A percentile compares a stretch with the other conserved stretches of the same genome.
phyloP scores from a whole-genome alignment of 495 filamentous ascomycete species.

The Annulohypoxylon maeteangense region DNA sequence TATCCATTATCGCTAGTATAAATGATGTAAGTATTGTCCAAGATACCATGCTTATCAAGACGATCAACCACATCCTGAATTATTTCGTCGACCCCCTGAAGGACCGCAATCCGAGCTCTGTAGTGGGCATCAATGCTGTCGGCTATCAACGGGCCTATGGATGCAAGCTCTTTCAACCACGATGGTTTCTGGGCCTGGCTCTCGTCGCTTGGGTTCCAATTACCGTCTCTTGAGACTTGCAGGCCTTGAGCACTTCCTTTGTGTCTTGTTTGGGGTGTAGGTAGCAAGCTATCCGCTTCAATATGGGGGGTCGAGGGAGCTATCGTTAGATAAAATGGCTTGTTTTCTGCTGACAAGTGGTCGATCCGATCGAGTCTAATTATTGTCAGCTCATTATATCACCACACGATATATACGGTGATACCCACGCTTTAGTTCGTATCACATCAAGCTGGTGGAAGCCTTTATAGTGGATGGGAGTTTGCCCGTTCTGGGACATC shows the following conservation, averaged over 20 bases:
- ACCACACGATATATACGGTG: background rate
- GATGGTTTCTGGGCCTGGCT: constrained; percentile 51
- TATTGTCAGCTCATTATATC: background rate
- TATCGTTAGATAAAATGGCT: constrained; percentile 5
- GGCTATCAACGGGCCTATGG: constrained; percentile 54
- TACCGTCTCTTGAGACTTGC: background rate
- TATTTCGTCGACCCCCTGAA: constrained; percentile 69
- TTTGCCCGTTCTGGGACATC: constrained; percentile 64
- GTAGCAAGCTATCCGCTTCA: background rate
- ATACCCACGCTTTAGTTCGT: constrained; percentile 57
- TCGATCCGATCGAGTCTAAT: constrained; percentile 30
- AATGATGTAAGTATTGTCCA: constrained; percentile 67
- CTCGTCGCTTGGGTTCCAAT: constrained; percentile 3
- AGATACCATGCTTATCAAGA: constrained; percentile 57
- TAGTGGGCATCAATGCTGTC: constrained; percentile 53
- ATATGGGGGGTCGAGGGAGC: constrained; percentile 3
- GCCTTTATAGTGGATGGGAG: constrained; percentile 55
- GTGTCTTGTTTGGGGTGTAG: constrained; percentile 1
- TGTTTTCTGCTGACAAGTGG: constrained; percentile 9
- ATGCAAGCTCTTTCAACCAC: constrained; percentile 61
- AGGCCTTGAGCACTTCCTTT: background rate
- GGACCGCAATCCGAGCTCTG: constrained; percentile 60
- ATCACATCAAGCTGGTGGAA: constrained; percentile 65
- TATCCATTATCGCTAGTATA: constrained; percentile 71
- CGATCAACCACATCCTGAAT: constrained; percentile 60